Conservation (phyloP, 257 asterid species). For the Solanum neorickii region DNA sequence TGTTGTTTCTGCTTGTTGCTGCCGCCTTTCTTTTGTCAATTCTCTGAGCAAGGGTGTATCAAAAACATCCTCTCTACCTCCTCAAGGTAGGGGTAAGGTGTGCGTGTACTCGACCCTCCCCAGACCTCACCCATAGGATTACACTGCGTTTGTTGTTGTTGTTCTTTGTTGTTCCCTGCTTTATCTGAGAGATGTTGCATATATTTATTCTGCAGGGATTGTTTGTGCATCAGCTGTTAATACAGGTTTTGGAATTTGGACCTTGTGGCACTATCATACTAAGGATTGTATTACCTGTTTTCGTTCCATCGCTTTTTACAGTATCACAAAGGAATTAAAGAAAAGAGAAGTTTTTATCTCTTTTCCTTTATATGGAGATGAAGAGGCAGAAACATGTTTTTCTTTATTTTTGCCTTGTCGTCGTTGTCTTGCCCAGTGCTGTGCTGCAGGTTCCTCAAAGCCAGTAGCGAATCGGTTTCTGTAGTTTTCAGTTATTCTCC, state of each 20-base stretch:
- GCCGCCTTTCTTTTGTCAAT: background rate
- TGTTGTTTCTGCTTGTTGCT: background rate
- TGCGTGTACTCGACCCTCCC: background rate
- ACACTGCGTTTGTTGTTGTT: background rate
- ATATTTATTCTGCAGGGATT: constrained; percentile 10
- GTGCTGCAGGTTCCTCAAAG: background rate
- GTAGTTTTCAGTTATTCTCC: background rate
- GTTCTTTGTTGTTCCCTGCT: background rate
- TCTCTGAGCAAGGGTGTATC: background rate
- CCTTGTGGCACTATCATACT: background rate
- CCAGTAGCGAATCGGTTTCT: background rate
- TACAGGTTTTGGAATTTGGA: background rate
- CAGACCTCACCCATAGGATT: background rate
- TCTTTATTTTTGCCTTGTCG: constrained; percentile 30
- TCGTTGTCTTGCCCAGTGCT: constrained; percentile 3
- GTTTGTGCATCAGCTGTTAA: background rate
- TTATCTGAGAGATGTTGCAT: constrained; percentile 8
- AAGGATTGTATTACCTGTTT: background rate
- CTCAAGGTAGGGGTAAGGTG: background rate
- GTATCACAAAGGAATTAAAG: background rate
- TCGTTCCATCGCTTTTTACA: background rate
- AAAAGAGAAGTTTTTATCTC: background rate
- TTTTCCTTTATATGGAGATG: constrained; percentile 4
- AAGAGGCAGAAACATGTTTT: constrained; percentile 26
- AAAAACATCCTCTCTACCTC: background rate